These are phyloP conservation scores for Coniferiporia sulphurascens DNA, from an alignment of 1,284 basidiomycete genomes.

Conservation along the genomic window DNA sequence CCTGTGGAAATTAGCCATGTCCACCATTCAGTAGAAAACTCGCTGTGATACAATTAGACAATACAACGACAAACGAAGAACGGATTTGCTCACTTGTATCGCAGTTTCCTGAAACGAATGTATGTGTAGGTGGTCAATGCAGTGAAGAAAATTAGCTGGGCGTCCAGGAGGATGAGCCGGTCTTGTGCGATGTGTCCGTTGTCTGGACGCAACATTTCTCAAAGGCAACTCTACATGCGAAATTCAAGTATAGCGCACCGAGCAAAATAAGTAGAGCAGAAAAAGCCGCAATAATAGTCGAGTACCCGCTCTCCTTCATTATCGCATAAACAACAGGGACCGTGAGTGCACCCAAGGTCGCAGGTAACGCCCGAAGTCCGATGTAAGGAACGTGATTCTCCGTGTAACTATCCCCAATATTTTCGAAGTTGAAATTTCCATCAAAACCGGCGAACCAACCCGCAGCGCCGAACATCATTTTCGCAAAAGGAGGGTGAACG, in stretches of 20 bases:
- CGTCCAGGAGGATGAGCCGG: slow-evolving; percentile 93
- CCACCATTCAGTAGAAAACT: slow-evolving; percentile 92
- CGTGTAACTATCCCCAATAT: slow-evolving; percentile 92
- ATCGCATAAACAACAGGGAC: slow-evolving; percentile 90
- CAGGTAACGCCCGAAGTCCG: slow-evolving; percentile 89
- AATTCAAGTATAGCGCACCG: slow-evolving; percentile 46
- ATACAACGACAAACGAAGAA: slow-evolving; percentile 17
- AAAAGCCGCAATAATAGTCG: slow-evolving; percentile 83
- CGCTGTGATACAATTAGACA: slow-evolving; percentile 39
- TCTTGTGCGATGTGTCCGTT: slow-evolving; percentile 96
- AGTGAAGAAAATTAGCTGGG: slow-evolving; percentile 95
- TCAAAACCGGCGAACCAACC: slow-evolving; percentile 98
- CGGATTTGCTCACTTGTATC: slow-evolving; percentile 65
- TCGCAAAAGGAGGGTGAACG: slow-evolving; percentile 96
- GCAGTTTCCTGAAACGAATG: slow-evolving; percentile 91
- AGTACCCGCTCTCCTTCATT: slow-evolving; percentile 97
- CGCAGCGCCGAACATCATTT: slow-evolving; percentile 86
- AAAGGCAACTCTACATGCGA: not conserved
- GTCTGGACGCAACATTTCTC: slow-evolving; percentile 46
- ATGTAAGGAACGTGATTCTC: slow-evolving; percentile 88
- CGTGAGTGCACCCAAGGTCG: slow-evolving; percentile 86
- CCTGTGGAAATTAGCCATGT: slow-evolving; percentile 91
- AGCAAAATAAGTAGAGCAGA: slow-evolving; percentile 84
- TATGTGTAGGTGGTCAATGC: slow-evolving; percentile 92
- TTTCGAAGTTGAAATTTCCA: slow-evolving; percentile 90